phyloP scores from a whole-genome alignment of 495 filamentous ascomycete species.

The Aeminium ludgeri region DNA sequence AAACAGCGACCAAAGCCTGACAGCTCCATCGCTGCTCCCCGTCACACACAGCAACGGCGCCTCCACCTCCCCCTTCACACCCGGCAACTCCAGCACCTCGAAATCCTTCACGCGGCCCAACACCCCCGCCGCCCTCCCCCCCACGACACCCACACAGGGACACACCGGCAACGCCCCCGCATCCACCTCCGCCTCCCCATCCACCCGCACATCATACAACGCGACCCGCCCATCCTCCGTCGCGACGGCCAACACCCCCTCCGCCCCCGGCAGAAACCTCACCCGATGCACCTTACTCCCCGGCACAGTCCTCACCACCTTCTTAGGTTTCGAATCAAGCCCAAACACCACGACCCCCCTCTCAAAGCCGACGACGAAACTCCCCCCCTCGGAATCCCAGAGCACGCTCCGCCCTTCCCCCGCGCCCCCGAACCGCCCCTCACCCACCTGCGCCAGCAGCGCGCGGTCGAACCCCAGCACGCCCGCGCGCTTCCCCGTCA shows the following conservation, averaged over 20 bases:
- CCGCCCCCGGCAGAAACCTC: slow-evolving; percentile 40
- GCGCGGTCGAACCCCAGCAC: slow-evolving; percentile 67
- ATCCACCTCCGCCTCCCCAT: slow-evolving; percentile 19
- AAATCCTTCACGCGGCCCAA: slow-evolving; percentile 79
- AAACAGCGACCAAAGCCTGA: slow-evolving; percentile 60
- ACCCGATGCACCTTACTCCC: slow-evolving; percentile 70
- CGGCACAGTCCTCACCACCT: slow-evolving; percentile 47
- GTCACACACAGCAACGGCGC: slow-evolving; percentile 46
- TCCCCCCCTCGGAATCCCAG: slow-evolving; percentile 62
- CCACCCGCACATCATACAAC: slow-evolving; percentile 53
- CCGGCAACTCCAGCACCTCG: slow-evolving; percentile 34
- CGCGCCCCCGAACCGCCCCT: slow-evolving; percentile 53
- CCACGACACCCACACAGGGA: slow-evolving; percentile 55
- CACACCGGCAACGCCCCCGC: slow-evolving; percentile 29
- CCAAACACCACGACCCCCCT: slow-evolving; percentile 71
- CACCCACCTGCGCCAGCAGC: slow-evolving; percentile 50
- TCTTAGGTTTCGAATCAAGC: slow-evolving; percentile 68
- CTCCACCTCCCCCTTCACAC: slow-evolving; percentile 20
- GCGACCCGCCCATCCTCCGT: slow-evolving; percentile 83
- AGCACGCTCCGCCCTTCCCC: slow-evolving; percentile 73
- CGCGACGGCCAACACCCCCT: slow-evolving; percentile 53
- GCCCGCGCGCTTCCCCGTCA: slow-evolving; percentile 87
- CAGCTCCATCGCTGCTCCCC: slow-evolving; percentile 63
- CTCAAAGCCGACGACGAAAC: slow-evolving; percentile 82
- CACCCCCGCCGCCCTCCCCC: slow-evolving; percentile 51